Percentiles rank a stretch among this genome's conserved stretches.
These are phyloP conservation scores for Lentinula guzmanii DNA, from an alignment of 768 basidiomycete genomes.

Conservation along the genomic window DNA sequence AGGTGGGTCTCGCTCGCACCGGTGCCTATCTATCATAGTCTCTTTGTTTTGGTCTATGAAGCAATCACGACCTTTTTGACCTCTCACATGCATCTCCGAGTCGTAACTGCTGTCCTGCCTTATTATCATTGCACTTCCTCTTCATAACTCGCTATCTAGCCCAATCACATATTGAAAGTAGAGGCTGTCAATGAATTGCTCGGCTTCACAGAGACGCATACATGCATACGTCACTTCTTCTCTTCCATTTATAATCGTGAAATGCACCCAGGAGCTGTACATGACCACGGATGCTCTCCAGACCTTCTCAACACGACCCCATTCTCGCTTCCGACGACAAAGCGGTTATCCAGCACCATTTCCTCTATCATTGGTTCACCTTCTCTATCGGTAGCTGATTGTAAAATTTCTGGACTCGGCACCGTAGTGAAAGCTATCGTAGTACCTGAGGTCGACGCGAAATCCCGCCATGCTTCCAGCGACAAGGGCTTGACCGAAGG, in stretches of 20 bases:
- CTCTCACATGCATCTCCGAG: too few relatives aligned
- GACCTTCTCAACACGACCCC: constrained; percentile 35
- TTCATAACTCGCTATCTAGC: too few relatives aligned
- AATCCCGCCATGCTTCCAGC: not conserved
- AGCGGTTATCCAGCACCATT: constrained; percentile 21
- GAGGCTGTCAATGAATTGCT: too few relatives aligned
- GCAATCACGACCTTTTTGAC: too few relatives aligned
- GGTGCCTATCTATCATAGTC: too few relatives aligned
- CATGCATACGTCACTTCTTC: too few relatives aligned
- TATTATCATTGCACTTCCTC: too few relatives aligned
- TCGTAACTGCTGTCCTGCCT: too few relatives aligned
- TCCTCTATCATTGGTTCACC: constrained; percentile 5
- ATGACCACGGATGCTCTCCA: constrained; percentile 32
- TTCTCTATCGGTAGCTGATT: constrained; percentile 8
- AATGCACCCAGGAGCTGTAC: constrained; percentile 30
- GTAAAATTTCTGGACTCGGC: constrained; percentile 5
- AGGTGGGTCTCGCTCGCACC: not conserved
- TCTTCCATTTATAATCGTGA: constrained; percentile 12
- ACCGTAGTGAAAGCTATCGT: constrained; percentile 17
- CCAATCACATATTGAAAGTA: too few relatives aligned
- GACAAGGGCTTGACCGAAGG: constrained; percentile 5
- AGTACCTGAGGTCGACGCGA: not conserved
- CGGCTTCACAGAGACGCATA: too few relatives aligned
- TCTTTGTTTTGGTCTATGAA: too few relatives aligned
- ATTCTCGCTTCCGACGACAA: constrained; percentile 50